phyloP scores from a whole-genome alignment of 805 yeast genomes.

The Cyberlindnera subsufficiens region DNA sequence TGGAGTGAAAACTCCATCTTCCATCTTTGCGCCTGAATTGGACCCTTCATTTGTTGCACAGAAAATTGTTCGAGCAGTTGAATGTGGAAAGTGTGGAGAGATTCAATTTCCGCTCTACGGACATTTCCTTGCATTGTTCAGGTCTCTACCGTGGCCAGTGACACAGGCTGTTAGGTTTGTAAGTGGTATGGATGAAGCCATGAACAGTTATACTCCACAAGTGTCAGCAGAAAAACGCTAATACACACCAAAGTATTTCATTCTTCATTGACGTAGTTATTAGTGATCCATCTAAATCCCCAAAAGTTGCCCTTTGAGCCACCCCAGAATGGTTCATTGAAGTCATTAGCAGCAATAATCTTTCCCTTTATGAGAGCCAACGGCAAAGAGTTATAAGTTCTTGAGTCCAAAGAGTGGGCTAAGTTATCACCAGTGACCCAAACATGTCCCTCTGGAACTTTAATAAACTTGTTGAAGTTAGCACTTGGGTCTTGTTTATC shows the following conservation, averaged over 20 bases:
- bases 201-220: slow-evolving; percentile 18
- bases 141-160: slow-evolving; percentile 67
- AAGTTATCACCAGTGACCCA: slow-evolving; percentile 98
- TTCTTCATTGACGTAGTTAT: slow-evolving; percentile 39
- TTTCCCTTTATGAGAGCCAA: slow-evolving; percentile 85
- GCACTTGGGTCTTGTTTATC: slow-evolving; percentile 17
- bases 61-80: slow-evolving; percentile 48
- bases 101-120: slow-evolving; percentile 75
- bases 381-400: slow-evolving; percentile 87
- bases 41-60: slow-evolving; percentile 63
- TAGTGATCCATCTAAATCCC: slow-evolving; percentile 51
- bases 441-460: slow-evolving; percentile 89
- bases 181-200: slow-evolving; percentile 42
- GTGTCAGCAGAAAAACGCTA: neutral
- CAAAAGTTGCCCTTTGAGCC: slow-evolving; percentile 33
- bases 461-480: slow-evolving; percentile 44
- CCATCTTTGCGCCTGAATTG: slow-evolving; percentile 74
- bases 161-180: slow-evolving; percentile 34
- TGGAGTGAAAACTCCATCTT: slow-evolving; percentile 69
- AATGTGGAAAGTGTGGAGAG: slow-evolving; percentile 59
- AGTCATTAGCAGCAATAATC: slow-evolving; percentile 64
- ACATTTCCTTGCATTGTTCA: slow-evolving; percentile 61
- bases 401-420: slow-evolving; percentile 79
- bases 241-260: neutral
- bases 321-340: slow-evolving; percentile 40